Base-by-base conservation (phyloP, 2,329 filamentous ascomycete genomes). In the Aureobasidium zeae region DNA sequence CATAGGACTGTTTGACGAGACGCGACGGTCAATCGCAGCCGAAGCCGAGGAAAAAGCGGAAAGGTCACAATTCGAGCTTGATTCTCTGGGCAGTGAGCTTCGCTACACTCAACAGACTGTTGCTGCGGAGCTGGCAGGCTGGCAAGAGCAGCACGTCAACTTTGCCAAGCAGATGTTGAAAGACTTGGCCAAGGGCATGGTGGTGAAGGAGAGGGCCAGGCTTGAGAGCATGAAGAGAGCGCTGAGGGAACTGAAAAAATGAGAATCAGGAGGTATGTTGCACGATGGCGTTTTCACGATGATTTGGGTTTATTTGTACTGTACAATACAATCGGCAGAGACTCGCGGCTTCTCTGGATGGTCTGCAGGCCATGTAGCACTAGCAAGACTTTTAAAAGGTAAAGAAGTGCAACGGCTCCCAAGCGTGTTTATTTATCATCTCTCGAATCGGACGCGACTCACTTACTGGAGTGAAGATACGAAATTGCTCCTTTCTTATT, bases 41-140 rank as follows among this genome's bases (percentile, higher is more conserved):
- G 91, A 96, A 46, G 83, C 85, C 31, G 84, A 87, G 64, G 81
- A 84, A 51, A 86, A 83, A 54, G 84, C 86, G 26, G 73, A 76
- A 11, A 79, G 80, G 50, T 77, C 76, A 16, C 76, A 81, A 50
- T 64, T 71, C 13, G 86, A 95, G 58, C 74, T 85, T 9, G 76
- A 81, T 15, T 75, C 78, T 31, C 64, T 94, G n/a, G 81, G 82
- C 0, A 77, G 77, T 39, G 91, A 98, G 63, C 68, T 98, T 44
- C 71, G 86, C 37, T 94, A 91, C 62, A 94, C 88, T 35, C 89
- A 95, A 65, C 86, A 93, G 62, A 86, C 89, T 11, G 89, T 96
- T 17, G 89, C 93, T 5, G 74, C 79, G 2, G 91, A 98, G 65
- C 63, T 98, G 45, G 91, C 91, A 1, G 87, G 85, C 12, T 98